These are phyloP conservation scores for Colletotrichum graminicola DNA, from an alignment of 2,329 filamentous ascomycete genomes.

Conservation along the genomic window DNA sequence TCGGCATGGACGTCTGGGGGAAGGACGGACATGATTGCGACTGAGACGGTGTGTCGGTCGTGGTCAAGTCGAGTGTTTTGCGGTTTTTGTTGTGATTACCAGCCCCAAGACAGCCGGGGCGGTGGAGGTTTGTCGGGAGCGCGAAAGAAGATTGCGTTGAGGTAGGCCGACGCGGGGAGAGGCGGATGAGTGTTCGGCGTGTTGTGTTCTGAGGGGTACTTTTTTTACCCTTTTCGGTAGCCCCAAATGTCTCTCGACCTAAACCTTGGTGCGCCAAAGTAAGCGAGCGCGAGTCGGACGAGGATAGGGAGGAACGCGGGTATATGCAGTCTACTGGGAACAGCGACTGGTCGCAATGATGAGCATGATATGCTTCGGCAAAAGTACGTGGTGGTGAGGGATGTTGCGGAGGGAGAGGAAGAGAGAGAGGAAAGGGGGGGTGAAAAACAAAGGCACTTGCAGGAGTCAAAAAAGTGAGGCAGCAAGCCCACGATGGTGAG, in stretches of 20 bases:
- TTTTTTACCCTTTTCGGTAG: constrained; percentile 29
- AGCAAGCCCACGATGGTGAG: constrained; percentile 39
- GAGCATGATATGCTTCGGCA: constrained; percentile 26
- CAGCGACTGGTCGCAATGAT: constrained; percentile 15
- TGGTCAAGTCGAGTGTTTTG: constrained; percentile 16
- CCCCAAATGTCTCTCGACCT: constrained; percentile 19
- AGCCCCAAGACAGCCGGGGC: constrained; percentile 39
- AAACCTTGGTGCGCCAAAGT: constrained; percentile 27
- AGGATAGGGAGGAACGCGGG: constrained; percentile 26
- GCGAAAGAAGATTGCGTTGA: constrained; percentile 15
- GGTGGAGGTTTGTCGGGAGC: constrained; percentile 29
- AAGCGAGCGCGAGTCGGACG: constrained; percentile 32
- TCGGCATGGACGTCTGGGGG: constrained; percentile 86
- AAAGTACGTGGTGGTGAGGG: constrained; percentile 8
- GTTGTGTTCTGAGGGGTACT: constrained; percentile 41
- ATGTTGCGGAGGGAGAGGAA: not conserved
- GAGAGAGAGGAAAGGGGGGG: not conserved
- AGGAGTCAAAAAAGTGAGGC: constrained; percentile 36
- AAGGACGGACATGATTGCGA: constrained; percentile 80
- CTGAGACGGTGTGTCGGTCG: constrained; percentile 17
- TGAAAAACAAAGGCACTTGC: constrained; percentile 35
- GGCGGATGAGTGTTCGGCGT: constrained; percentile 35
- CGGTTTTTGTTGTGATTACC: constrained; percentile 25
- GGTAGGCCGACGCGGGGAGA: constrained; percentile 34
- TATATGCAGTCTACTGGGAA: constrained; percentile 27